Evolutionary conservation across 495 filamentous ascomycete species (phyloP).

Genomic region (Margaritispora aquatica): DNA sequence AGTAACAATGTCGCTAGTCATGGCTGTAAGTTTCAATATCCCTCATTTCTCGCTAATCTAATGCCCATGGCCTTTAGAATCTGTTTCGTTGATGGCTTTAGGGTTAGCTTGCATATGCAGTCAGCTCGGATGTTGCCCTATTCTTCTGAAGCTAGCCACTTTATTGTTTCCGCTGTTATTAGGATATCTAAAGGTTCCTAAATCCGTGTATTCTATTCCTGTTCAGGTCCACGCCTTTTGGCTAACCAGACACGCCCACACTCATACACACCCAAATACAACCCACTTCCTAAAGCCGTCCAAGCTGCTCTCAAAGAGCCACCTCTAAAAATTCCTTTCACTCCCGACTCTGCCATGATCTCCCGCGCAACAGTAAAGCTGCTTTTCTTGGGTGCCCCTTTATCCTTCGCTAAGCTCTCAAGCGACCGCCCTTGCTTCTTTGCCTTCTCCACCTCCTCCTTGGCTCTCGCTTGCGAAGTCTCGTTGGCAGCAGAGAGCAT

Average conservation of each 20-base stretch:
- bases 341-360: constrained; percentile 55
- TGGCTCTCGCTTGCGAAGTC: constrained; percentile 20
- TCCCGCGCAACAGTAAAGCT: constrained; percentile 53
- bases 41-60: too few species aligned
- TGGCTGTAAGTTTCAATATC: not conserved
- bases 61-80: too few species aligned
- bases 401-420: constrained; percentile 24
- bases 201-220: not conserved
- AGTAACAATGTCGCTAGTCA: not conserved
- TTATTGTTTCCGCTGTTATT: not conserved
- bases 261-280: constrained; percentile 87
- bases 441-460: constrained; percentile 20
- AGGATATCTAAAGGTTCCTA: not conserved
- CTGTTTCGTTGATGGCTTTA: not conserved
- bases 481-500: constrained; percentile 49
- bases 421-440: constrained; percentile 17
- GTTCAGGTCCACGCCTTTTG: not conserved
- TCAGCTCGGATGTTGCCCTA: not conserved
- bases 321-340: constrained; percentile 72
- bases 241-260: constrained; percentile 64
- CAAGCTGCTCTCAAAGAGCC: constrained; percentile 67
- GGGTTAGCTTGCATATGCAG: not conserved
- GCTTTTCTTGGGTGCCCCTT: constrained; percentile 28
- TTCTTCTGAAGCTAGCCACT: not conserved
- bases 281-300: constrained; percentile 72